phyloP scores from a whole-genome alignment of 2,329 filamentous ascomycete genomes.

The Ceratocystis alfenasii region DNA sequence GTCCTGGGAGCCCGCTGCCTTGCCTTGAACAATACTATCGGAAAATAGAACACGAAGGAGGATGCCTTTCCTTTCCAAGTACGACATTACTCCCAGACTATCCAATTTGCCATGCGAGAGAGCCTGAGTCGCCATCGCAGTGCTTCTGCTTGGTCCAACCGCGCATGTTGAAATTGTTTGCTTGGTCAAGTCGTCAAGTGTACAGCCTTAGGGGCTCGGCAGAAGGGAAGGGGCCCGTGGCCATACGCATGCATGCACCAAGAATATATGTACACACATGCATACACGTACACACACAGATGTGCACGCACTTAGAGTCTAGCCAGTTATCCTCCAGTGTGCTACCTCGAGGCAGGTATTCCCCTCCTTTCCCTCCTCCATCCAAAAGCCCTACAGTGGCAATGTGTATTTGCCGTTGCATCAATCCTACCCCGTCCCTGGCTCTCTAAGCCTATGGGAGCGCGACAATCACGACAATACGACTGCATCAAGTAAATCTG shows the following conservation, averaged over 20 bases:
- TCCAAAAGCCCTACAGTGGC: background rate
- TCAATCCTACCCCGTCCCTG: background rate
- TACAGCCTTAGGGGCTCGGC: background rate
- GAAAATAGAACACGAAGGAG: background rate
- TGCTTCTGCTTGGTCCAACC: background rate
- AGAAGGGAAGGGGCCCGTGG: background rate
- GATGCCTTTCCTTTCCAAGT: background rate
- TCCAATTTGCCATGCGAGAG: background rate
- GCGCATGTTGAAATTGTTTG: background rate
- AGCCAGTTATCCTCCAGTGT: background rate
- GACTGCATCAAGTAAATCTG: background rate
- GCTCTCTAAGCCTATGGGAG: background rate
- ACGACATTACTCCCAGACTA: background rate
- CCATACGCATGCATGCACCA: background rate
- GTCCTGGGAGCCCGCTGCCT: background rate
- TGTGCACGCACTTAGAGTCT: background rate
- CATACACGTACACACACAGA: background rate
- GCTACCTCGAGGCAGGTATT: background rate
- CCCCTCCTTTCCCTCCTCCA: background rate
- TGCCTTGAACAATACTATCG: background rate
- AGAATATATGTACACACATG: background rate
- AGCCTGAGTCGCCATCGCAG: background rate
- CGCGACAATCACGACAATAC: background rate
- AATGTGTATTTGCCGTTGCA: background rate
- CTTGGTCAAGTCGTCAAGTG: background rate